Percentiles rank a stretch among this genome's conserved stretches.
Evolutionary conservation across 2,329 filamentous ascomycete species (phyloP).

Genomic region (Aspergillus hiratsukae): DNA sequence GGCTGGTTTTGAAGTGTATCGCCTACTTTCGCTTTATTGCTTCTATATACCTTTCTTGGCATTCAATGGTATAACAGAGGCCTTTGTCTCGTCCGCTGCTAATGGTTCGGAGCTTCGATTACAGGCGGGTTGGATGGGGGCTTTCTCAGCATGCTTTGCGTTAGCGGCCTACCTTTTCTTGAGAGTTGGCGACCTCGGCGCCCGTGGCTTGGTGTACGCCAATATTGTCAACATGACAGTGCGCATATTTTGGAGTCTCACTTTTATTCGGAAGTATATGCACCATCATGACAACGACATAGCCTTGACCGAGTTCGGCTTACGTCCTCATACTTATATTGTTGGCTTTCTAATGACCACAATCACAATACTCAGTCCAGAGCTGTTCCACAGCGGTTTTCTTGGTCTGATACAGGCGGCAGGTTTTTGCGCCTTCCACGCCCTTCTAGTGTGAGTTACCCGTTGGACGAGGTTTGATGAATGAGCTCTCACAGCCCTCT

Average conservation of each 20-base stretch:
- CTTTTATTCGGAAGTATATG: slow-evolving; percentile 68
- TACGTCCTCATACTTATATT: slow-evolving; percentile 42
- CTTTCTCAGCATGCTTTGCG: slow-evolving; percentile 73
- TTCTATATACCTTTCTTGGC: slow-evolving; percentile 92
- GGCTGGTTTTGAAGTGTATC: slow-evolving; percentile 66
- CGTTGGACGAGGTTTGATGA: not conserved
- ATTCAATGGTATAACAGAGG: slow-evolving; percentile 85
- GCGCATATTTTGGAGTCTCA: slow-evolving; percentile 73
- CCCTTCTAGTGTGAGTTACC: slow-evolving; percentile 57
- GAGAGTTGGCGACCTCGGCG: slow-evolving; percentile 64
- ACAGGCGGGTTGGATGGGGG: slow-evolving; percentile 80
- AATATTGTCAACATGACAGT: slow-evolving; percentile 88
- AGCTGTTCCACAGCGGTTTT: slow-evolving; percentile 6
- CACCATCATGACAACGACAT: slow-evolving; percentile 41
- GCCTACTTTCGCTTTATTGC: slow-evolving; percentile 74
- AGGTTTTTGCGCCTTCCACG: slow-evolving; percentile 49
- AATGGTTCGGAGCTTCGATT: slow-evolving; percentile 66
- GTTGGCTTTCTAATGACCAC: slow-evolving; percentile 44
- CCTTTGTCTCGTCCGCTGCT: slow-evolving; percentile 86
- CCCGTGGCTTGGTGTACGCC: slow-evolving; percentile 74
- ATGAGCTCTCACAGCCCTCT: slow-evolving; percentile 16
- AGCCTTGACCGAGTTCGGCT: slow-evolving; percentile 40
- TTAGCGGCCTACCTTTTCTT: slow-evolving; percentile 71
- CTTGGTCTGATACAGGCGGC: slow-evolving; percentile 45
- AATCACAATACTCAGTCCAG: slow-evolving; percentile 33